These are phyloP conservation scores for Sparassis latifolia DNA, from an alignment of 1,284 basidiomycete species.

Conservation along the genomic window DNA sequence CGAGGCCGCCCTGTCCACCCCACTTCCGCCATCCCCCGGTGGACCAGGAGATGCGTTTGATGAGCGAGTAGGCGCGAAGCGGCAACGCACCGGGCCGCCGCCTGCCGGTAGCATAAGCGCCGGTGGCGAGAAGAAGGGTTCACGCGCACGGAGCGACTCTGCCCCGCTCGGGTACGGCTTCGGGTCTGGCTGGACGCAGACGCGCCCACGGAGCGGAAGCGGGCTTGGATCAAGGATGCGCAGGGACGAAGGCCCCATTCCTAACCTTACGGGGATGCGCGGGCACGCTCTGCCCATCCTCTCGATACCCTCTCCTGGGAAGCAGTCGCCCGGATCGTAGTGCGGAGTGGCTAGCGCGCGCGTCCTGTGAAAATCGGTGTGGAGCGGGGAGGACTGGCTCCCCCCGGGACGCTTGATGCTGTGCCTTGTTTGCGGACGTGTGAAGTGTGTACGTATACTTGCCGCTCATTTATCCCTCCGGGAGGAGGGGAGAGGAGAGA, in stretches of 20 bases:
- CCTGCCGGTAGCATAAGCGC: conserved; percentile 10
- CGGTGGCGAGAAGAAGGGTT: conserved; percentile 25
- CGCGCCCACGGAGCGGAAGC: conserved; percentile 33
- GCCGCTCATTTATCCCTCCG: too few relatives aligned
- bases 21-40: conserved; percentile 28
- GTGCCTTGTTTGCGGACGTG: too few relatives aligned
- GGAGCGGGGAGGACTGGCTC: too few relatives aligned
- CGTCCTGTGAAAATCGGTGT: too few relatives aligned
- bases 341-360: too few relatives aligned
- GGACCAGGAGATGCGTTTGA: conserved; percentile 25
- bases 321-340: conserved; percentile 14
- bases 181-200: conserved; percentile 25
- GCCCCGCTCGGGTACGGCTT: conserved; percentile 40
- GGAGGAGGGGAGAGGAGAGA: too few relatives aligned
- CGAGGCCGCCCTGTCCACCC: conserved; percentile 22
- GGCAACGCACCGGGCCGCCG: conserved; percentile 27
- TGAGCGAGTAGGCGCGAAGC: conserved; percentile 25
- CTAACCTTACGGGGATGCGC: conserved; percentile 22
- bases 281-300: conserved; percentile 20
- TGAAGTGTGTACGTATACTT: too few relatives aligned
- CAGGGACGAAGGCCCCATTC: conserved; percentile 21
- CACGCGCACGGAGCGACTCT: conserved; percentile 41
- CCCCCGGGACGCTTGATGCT: too few relatives aligned
- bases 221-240: conserved; percentile 20
- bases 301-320: conserved; percentile 20